phyloP scores from a whole-genome alignment of 2,329 filamentous ascomycete species.

The Ceratocystis harringtonii region DNA sequence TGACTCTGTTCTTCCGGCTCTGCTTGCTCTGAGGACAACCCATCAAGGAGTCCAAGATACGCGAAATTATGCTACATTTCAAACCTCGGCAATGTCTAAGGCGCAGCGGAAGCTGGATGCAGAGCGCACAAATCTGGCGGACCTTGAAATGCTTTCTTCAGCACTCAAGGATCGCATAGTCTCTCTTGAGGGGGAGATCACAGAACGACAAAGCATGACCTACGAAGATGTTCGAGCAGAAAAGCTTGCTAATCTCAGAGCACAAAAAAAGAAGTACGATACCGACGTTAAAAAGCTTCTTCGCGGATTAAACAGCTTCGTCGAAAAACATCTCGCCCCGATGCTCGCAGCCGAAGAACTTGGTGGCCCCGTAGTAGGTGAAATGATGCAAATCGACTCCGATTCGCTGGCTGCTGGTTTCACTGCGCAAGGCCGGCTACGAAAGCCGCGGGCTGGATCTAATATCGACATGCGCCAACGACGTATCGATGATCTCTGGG shows the following conservation, averaged over 20 bases:
- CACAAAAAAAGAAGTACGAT: slow-evolving; percentile 45
- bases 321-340: slow-evolving; percentile 52
- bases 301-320: slow-evolving; percentile 51
- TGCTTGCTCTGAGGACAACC: slow-evolving; percentile 56
- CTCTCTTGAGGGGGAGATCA: slow-evolving; percentile 41
- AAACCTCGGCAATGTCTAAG: slow-evolving; percentile 29
- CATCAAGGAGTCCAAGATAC: slow-evolving; percentile 50
- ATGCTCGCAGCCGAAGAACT: slow-evolving; percentile 74
- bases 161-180: slow-evolving; percentile 43
- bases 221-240: slow-evolving; percentile 48
- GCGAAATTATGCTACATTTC: slow-evolving; percentile 39
- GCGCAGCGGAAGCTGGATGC: slow-evolving; percentile 34
- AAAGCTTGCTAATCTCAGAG: slow-evolving; percentile 43
- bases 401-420: slow-evolving; percentile 46
- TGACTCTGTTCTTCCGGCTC: slow-evolving; percentile 52
- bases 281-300: slow-evolving; percentile 46
- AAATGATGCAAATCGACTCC: slow-evolving; percentile 48
- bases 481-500: slow-evolving; percentile 51
- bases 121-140: slow-evolving; percentile 36
- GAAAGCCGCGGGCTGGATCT: slow-evolving; percentile 31
- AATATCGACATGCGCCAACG: slow-evolving; percentile 40
- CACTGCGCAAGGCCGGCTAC: slow-evolving; percentile 42
- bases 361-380: slow-evolving; percentile 68
- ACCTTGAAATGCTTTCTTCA: slow-evolving; percentile 40
- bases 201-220: slow-evolving; percentile 41